Conservation (phyloP, 305 asterid species). For the Fraxinus nigra region DNA sequence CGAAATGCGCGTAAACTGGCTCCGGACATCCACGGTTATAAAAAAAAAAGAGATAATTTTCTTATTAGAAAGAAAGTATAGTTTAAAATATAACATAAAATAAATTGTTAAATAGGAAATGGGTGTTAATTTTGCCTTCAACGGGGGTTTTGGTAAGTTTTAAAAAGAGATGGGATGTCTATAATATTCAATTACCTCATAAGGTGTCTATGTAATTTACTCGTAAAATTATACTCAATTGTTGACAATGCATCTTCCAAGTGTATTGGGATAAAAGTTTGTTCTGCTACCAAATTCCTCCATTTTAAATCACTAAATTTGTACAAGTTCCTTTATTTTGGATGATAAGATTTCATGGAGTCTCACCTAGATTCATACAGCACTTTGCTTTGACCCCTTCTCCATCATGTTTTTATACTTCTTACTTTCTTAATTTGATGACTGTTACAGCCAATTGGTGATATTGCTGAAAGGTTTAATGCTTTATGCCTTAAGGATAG, state of each 20-base stretch:
- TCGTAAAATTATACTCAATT: not conserved
- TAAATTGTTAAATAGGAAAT: not conserved
- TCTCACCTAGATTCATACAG: not conserved
- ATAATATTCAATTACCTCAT: not conserved
- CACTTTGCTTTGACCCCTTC: not conserved
- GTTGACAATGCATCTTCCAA: not conserved
- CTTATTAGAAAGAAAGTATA: not conserved
- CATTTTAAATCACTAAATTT: not conserved
- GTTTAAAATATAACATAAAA: not conserved
- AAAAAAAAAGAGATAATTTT: not conserved
- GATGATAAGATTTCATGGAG: not conserved
- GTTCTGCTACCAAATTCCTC: not conserved
- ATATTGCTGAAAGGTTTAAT: constrained; percentile 74
- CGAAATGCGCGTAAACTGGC: too few species aligned
- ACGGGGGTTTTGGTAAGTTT: not conserved
- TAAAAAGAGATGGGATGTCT: not conserved
- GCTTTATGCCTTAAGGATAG: constrained; percentile 86
- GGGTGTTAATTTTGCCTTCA: not conserved
- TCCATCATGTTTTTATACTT: constrained; percentile 13
- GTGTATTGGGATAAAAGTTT: not conserved
- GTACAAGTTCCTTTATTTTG: not conserved
- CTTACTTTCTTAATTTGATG: constrained; percentile 14
- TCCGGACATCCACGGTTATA: too few species aligned
- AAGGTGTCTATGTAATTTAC: not conserved
- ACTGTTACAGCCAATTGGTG: constrained; percentile 75